Base-by-base conservation (phyloP, 2,329 filamentous ascomycete species). In the Penicillium aurantiogriseum region DNA sequence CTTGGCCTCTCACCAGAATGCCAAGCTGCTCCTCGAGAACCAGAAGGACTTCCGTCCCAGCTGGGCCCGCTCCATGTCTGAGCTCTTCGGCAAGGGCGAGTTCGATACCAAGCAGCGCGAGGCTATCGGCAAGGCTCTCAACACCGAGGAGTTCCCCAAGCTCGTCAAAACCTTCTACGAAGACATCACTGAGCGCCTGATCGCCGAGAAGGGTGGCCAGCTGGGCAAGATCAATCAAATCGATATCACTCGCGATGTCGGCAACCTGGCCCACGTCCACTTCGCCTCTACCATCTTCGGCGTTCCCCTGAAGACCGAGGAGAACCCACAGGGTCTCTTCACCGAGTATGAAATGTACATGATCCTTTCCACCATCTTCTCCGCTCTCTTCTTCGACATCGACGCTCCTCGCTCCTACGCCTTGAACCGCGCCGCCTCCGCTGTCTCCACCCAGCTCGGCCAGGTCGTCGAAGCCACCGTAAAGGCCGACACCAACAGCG, bases 111-210 rank as follows among this genome's bases (percentile, higher is more conserved):
- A 77, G 45, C 82, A 86, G 68, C 77, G 80, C 40, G 76, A 81
- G 61, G 77, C 80, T 59, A 79, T 88, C 71, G 77, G 78, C 31
- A 79, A 83, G 56, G 79, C 86, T 9, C 74, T 91, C 1, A 86
- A 85, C 71, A 79, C 81, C 42, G 83, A 83, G 11, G 80, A 84
- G 44, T 91, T 88, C 82, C 76, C 83, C 39, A 74, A 78, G 9
- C 79, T 85, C 10, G 79, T 91, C 65, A 87, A 86, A 75, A 73
- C 76, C 0, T 92, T 91, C 67, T 92, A 89, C 69, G 79, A 85
- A 11, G 77, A 83, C 33, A 86, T 83, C 15, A 86, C 84, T 1
- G 76, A 84, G 50, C 76, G 81, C 29, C 79, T 94, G 3, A 78
- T 95, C 21, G 71, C 76, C 0, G 80, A 85, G 29, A 89, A 90